Conservation (phyloP, 2,329 filamentous ascomycete species). For the Trichoderma breve region DNA sequence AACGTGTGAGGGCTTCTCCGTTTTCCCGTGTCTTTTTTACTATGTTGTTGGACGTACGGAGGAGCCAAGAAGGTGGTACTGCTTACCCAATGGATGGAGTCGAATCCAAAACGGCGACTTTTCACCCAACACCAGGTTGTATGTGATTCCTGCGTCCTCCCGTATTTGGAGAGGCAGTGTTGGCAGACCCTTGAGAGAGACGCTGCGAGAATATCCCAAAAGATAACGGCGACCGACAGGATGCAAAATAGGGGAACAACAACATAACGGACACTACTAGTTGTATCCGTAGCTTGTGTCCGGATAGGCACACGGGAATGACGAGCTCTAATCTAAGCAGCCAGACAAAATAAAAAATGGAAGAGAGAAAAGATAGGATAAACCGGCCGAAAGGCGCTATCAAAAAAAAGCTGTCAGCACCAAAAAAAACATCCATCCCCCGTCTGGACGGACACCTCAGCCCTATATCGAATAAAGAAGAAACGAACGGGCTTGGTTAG, state of each 20-base stretch:
- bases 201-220: not conserved
- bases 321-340: not conserved
- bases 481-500: not conserved
- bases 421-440: not conserved
- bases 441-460: not conserved
- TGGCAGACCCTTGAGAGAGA: not conserved
- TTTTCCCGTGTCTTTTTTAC: not conserved
- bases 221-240: not conserved
- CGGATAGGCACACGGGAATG: not conserved
- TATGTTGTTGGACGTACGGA: not conserved
- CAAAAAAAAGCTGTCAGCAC: not conserved
- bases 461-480: not conserved
- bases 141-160: not conserved
- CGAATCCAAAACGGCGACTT: not conserved
- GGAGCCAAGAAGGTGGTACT: not conserved
- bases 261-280: not conserved
- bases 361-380: not conserved
- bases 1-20: not conserved
- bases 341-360: not conserved
- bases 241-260: not conserved
- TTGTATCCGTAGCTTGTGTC: not conserved
- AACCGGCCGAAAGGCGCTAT: not conserved
- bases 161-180: not conserved
- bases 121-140: not conserved
- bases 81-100: not conserved